Evolutionary conservation across 164 flowering plant genomes (phyloP).

Genomic region (Chimonanthus praecox): DNA sequence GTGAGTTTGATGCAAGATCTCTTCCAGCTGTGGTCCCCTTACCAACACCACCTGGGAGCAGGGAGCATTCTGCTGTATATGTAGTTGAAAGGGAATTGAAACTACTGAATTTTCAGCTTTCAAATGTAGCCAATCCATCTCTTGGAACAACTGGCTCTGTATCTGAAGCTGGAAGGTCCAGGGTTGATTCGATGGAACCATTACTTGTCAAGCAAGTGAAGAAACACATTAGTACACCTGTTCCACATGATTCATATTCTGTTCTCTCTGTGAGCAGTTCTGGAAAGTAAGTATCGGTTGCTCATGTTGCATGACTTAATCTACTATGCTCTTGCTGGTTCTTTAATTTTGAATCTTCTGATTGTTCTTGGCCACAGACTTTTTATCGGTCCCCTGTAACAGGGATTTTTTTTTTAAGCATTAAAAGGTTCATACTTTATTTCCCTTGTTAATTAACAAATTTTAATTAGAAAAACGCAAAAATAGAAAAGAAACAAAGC

Average conservation of each 20-base stretch:
- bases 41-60: constrained; percentile 71
- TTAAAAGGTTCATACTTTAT: neutral
- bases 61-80: constrained; percentile 91
- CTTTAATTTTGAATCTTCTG: neutral
- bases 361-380: neutral
- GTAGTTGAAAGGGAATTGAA: constrained; percentile 84
- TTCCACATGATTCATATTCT: constrained; percentile 95
- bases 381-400: neutral
- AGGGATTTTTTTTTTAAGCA: neutral
- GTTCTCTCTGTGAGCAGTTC: constrained; percentile 96
- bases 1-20: constrained; percentile 92
- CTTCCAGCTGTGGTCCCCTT: constrained; percentile 87
- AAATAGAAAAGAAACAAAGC: neutral
- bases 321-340: constrained; percentile 1
- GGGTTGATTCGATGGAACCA: constrained; percentile 63
- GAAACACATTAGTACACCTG: constrained; percentile 90
- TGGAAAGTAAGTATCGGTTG: constrained; percentile 72
- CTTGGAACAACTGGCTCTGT: constrained; percentile 85
- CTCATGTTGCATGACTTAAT: constrained; percentile 4
- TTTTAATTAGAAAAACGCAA: neutral
- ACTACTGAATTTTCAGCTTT: constrained; percentile 73
- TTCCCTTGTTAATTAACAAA: neutral
- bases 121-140: constrained; percentile 70
- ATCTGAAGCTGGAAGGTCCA: constrained; percentile 66
- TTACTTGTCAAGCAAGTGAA: constrained; percentile 83